These are phyloP conservation scores for Aphanocladium album DNA, from an alignment of 2,329 filamentous ascomycete species.

Conservation along the genomic window DNA sequence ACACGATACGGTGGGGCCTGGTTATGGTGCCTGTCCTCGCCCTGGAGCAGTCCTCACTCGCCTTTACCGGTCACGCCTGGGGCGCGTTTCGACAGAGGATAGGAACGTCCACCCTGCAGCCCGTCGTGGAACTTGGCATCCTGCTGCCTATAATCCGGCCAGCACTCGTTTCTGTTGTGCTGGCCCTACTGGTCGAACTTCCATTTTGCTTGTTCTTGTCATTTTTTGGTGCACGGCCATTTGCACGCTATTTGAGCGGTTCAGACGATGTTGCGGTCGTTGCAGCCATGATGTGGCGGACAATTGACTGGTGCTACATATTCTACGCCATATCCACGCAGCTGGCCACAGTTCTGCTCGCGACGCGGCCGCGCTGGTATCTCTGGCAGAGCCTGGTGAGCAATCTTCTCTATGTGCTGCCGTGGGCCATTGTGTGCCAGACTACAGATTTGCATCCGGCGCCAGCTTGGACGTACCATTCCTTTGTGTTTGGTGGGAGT, in stretches of 20 bases:
- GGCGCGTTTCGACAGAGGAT: constrained; percentile 40
- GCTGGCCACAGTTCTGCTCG: constrained; percentile 58
- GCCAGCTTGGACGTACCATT: constrained; percentile 64
- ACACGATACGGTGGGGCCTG: constrained; percentile 67
- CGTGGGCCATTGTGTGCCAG: constrained; percentile 62
- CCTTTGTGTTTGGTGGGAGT: constrained; percentile 62
- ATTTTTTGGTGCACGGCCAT: constrained; percentile 51
- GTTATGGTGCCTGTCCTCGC: constrained; percentile 69
- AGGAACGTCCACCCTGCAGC: constrained; percentile 19
- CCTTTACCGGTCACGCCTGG: constrained; percentile 65
- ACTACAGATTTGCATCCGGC: constrained; percentile 39
- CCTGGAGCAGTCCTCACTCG: constrained; percentile 58
- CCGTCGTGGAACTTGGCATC: constrained; percentile 15
- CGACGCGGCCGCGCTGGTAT: constrained; percentile 62
- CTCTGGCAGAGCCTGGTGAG: constrained; percentile 61
- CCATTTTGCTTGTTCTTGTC: constrained; percentile 60
- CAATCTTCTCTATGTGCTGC: constrained; percentile 64
- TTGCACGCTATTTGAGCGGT: constrained; percentile 57
- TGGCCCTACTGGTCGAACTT: constrained; percentile 56
- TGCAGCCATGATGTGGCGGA: constrained; percentile 60
- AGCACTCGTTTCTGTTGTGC: constrained; percentile 45
- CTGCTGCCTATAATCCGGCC: constrained; percentile 41
- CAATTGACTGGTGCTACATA: constrained; percentile 63
- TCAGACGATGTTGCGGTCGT: constrained; percentile 54
- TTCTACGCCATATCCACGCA: constrained; percentile 64